A percentile compares a stretch with the other conserved stretches of the same genome.
Conservation (phyloP, 2,329 filamentous ascomycete genomes). For the Gnomoniopsis sp. region DNA sequence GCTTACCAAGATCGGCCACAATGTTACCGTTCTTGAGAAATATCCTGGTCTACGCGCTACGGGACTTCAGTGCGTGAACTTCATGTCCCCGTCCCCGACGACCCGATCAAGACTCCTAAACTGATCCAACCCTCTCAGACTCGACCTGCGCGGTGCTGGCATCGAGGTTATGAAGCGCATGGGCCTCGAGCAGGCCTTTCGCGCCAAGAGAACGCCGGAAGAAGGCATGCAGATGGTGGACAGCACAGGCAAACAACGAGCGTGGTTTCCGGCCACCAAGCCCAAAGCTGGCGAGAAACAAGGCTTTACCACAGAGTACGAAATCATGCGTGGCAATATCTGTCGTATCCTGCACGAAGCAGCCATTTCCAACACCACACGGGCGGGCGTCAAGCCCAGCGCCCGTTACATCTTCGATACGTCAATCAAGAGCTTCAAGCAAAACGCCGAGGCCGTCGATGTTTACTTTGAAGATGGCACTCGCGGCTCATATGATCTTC, state of each 20-base stretch:
- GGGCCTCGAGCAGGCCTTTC: conserved; percentile 39
- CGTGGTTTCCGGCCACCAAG: conserved; percentile 37
- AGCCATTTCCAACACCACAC: background rate
- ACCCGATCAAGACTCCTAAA: background rate
- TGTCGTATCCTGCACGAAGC: conserved; percentile 44
- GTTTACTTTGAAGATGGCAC: conserved; percentile 40
- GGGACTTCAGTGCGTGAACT: conserved; percentile 38
- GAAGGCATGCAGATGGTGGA: conserved; percentile 35
- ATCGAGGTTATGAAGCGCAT: conserved; percentile 48
- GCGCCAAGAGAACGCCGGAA: conserved; percentile 4
- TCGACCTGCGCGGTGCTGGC: conserved; percentile 51
- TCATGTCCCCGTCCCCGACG: background rate
- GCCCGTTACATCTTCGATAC: conserved; percentile 26
- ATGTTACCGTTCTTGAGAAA: conserved; percentile 40
- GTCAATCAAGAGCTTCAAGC: conserved; percentile 25
- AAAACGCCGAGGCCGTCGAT: conserved; percentile 24
- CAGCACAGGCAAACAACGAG: conserved; percentile 35
- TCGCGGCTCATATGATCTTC: conserved; percentile 42
- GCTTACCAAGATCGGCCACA: conserved; percentile 36
- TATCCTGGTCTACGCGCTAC: conserved; percentile 38
- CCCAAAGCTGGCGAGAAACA: conserved; percentile 37
- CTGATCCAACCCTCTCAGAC: background rate
- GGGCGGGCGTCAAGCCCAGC: conserved; percentile 22
- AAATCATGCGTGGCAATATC: conserved; percentile 57
- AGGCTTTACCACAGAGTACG: conserved; percentile 51